Conservation (phyloP, 2,329 filamentous ascomycete species). For the Magnaporthiopsis incrustans region DNA sequence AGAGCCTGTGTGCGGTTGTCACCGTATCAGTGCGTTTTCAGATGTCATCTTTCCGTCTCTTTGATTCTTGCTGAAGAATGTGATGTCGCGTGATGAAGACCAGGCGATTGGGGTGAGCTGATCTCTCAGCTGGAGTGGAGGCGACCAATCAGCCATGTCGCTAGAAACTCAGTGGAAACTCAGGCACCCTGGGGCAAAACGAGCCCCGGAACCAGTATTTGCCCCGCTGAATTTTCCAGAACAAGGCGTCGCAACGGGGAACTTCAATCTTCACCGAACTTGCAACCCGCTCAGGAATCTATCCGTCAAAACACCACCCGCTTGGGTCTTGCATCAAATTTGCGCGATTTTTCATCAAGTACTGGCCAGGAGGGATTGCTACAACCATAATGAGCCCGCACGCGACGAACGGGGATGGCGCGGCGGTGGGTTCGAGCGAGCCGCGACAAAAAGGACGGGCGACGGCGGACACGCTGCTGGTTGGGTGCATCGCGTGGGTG, state of each 20-base stretch:
- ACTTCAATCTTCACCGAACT: neutral
- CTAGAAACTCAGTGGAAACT: neutral
- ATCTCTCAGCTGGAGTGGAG: neutral
- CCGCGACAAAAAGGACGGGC: slow-evolving; percentile 68
- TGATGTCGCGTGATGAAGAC: neutral
- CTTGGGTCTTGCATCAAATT: neutral
- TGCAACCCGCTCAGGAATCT: neutral
- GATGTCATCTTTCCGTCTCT: neutral
- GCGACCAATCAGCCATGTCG: neutral
- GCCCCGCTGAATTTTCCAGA: slow-evolving; percentile 4
- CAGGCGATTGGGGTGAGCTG: neutral
- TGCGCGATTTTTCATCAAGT: slow-evolving; percentile 1
- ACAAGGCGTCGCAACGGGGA: neutral
- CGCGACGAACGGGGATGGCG: slow-evolving; percentile 37
- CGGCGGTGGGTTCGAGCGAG: slow-evolving; percentile 47
- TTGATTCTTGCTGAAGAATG: neutral
- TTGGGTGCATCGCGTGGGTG: slow-evolving; percentile 54
- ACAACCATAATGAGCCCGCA: slow-evolving; percentile 46
- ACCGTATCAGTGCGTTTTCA: neutral
- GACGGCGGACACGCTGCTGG: slow-evolving; percentile 71
- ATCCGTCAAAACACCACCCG: neutral
- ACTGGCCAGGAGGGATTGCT: neutral
- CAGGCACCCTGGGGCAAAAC: neutral
- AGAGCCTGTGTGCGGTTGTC: neutral
- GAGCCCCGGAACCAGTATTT: neutral